Base-by-base conservation (phyloP, 2,329 filamentous ascomycete species). In the Microdochium paspali region DNA sequence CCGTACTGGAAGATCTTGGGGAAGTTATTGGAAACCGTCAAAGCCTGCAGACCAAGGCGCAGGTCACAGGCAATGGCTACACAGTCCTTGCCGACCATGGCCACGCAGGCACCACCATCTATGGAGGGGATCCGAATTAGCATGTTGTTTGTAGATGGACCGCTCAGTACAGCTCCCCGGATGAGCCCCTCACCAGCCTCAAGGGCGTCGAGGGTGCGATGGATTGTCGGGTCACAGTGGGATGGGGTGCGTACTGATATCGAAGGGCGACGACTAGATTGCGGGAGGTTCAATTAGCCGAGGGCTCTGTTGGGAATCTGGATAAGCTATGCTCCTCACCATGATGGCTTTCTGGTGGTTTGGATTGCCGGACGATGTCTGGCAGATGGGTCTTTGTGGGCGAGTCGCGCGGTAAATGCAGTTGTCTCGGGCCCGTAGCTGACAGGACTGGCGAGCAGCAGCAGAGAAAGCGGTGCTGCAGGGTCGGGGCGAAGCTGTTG, bases 21-120 rank as follows among this genome's bases (percentile, higher is more conserved):
- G 78, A 97, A 97, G 84, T 97, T 93, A 84, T 98, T 98, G 68
- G 90, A 96, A 50, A 98, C 87, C 53, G 93, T 98, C 64, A 98
- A 79, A 64, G 93, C 80, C 74, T 98, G 93, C 65, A 97, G 84
- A 61, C 93, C 93, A 57, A 98, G 88, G 54, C 93, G 91, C 56
- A 98, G 88, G 72, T 98, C 93, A 77, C 93, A 98, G 67, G 93
- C 93, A 66, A 98, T 97, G 71, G 93, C 93, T 52, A 98, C 93
- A 71, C 93, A 98, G 82, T 97, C 90, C 74, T 98, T 97, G 76
- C 93, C 93, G 56, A 95, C 90, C 93, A 97, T 97, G 70, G 91
- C 91, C 57, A 97, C 90, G 72, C 86, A 91, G 74, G 91, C 91
- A 68, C 91, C 91, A 73, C 91, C 91, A 68, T 85, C 80, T 84